A percentile compares a stretch with the other conserved stretches of the same genome.
Conservation (phyloP, 768 basidiomycete species). For the Suillus cothurnatus region DNA sequence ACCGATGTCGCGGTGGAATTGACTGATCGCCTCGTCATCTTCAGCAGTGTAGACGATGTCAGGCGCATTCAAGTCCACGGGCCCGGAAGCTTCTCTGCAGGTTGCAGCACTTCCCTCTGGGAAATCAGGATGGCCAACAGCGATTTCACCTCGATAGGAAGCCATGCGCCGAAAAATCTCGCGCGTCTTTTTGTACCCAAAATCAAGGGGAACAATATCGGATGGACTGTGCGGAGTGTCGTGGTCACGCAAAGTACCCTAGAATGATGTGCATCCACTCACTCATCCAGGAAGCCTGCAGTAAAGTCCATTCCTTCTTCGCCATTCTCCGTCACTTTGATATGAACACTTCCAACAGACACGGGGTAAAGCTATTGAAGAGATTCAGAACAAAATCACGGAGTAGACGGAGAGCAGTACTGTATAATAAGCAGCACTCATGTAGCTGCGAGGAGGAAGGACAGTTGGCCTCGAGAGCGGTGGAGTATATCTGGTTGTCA, state of each 20-base stretch:
- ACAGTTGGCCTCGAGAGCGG: not conserved
- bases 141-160: slow-evolving; percentile 40
- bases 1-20: slow-evolving; percentile 26
- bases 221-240: slow-evolving; percentile 17
- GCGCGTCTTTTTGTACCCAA: slow-evolving; percentile 29
- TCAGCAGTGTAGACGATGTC: slow-evolving; percentile 35
- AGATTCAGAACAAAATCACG: not conserved
- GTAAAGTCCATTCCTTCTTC: slow-evolving; percentile 46
- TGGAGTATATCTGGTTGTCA: not conserved
- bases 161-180: slow-evolving; percentile 43
- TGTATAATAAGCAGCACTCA: slow-evolving; percentile 29
- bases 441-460: slow-evolving; percentile 18
- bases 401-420: slow-evolving; percentile 22
- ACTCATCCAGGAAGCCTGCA: slow-evolving; percentile 49
- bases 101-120: slow-evolving; percentile 29
- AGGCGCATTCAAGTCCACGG: slow-evolving; percentile 28
- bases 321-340: slow-evolving; percentile 41
- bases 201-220: slow-evolving; percentile 28
- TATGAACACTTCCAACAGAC: slow-evolving; percentile 50
- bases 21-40: slow-evolving; percentile 37
- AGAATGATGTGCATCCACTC: slow-evolving; percentile 11
- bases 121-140: slow-evolving; percentile 25
- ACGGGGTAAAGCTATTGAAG: slow-evolving; percentile 41
- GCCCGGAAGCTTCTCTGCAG: slow-evolving; percentile 18
- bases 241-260: not conserved